phyloP scores from a whole-genome alignment of 768 basidiomycete species.

The Lyophyllum shimeji region DNA sequence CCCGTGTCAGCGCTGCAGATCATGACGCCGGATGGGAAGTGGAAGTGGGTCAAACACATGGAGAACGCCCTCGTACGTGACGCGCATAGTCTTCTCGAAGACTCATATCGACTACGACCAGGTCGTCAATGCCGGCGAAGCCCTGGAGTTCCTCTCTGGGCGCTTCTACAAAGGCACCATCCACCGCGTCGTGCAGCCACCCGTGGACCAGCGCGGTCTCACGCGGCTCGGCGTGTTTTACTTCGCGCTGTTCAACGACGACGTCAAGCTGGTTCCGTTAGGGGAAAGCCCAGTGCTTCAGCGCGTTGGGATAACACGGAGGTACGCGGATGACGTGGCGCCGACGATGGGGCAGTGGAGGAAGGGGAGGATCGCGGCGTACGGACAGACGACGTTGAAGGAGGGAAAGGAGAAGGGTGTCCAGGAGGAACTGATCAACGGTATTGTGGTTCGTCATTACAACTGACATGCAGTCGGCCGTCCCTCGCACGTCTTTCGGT shows the following conservation, averaged over 20 bases:
- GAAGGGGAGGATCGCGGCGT: constrained; percentile 37
- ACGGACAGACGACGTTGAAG: constrained; percentile 36
- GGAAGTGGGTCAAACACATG: constrained; percentile 50
- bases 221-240: constrained; percentile 49
- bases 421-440: constrained; percentile 46
- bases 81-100: not conserved
- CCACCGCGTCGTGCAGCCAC: constrained; percentile 50
- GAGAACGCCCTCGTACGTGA: constrained; percentile 36
- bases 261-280: constrained; percentile 39
- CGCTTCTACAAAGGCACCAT: constrained; percentile 50
- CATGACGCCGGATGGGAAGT: constrained; percentile 36
- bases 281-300: constrained; percentile 42
- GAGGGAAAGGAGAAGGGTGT: constrained; percentile 33
- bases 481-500: not conserved
- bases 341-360: constrained; percentile 44
- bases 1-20: constrained; percentile 49
- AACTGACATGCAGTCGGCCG: constrained; percentile 26
- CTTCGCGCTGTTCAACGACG: constrained; percentile 45
- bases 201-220: constrained; percentile 39
- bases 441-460: constrained; percentile 47
- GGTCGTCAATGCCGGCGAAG: constrained; percentile 49
- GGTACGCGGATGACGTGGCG: constrained; percentile 33
- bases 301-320: constrained; percentile 30
- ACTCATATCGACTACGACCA: constrained; percentile 3
- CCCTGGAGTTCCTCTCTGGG: constrained; percentile 47